These are phyloP conservation scores for Zopfochytrium polystomum DNA, from an alignment of 371 early-diverging fungal species.

Conservation along the genomic window DNA sequence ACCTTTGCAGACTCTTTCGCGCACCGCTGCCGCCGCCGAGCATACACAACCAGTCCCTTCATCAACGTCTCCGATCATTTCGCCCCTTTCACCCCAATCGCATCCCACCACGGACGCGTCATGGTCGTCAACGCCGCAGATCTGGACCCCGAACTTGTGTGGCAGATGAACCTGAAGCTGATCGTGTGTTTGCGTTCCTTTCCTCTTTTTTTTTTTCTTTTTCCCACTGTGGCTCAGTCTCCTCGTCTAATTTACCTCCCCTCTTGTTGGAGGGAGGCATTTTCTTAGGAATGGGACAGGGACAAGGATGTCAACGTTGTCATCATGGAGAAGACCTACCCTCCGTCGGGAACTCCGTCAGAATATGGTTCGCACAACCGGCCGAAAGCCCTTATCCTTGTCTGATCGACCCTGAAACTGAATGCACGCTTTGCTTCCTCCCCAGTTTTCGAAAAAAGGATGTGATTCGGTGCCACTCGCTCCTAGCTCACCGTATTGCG, in stretches of 20 bases:
- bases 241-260: not conserved
- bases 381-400: too few species aligned
- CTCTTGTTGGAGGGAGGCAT: not conserved
- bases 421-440: too few species aligned
- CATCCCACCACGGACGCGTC: not conserved
- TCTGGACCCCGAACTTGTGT: too few species aligned
- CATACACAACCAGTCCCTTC: too few species aligned
- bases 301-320: conserved; percentile 9
- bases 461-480: too few species aligned
- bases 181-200: too few species aligned
- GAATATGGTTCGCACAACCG: too few species aligned
- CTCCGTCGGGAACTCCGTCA: too few species aligned
- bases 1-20: too few species aligned
- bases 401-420: too few species aligned
- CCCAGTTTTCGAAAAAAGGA: too few species aligned
- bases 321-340: conserved; percentile 2
- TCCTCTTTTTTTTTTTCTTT: not conserved
- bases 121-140: conserved; percentile 1
- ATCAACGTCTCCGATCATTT: conserved; percentile 6
- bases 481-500: conserved; percentile 17
- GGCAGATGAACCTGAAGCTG: conserved; percentile 1
- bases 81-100: conserved; percentile 4
- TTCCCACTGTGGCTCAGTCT: not conserved
- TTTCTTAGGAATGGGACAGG: conserved; percentile 8
- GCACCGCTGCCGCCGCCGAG: too few species aligned